Evolutionary conservation across 139 green algal genomes (phyloP), one percentile per base, ranked within the genome.

Genomic region (Pleodorina starrii): DNA sequence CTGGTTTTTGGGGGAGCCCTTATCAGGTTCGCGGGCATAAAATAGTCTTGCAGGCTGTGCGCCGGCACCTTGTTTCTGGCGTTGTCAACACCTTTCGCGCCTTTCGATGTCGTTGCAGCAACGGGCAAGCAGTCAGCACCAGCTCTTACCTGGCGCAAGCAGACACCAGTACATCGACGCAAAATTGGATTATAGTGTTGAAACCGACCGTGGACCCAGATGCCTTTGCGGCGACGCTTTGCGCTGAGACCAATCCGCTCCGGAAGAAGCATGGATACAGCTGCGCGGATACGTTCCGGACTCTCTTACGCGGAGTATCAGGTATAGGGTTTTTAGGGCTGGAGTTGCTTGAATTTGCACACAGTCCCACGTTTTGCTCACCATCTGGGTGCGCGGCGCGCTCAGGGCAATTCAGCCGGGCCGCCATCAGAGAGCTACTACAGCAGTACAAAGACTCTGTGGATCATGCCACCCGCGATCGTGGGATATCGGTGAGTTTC

Each of bases 381-480:
- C n/a, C n/a, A n/a, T n/a, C n/a, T n/a, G n/a, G n/a, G n/a, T n/a
- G n/a, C n/a, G n/a, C n/a, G n/a, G n/a, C 57, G 57, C 57, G 7
- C 0, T 16, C 72, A 92, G 90, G 72, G 32, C 44, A 23, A 14
- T 89, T 92, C 78, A 91, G 51, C 27, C 85, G 69, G 3, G 83
- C 68, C 23, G 71, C 86, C 42, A 35, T 92, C 23, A 44, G 86
- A 17, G 66, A 66, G 0, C 38, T 92, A 23, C 80, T 86, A 63
- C 10, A 36, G 23, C 16, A 6, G 5, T 90, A 87, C 85, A 92
- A 92, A 71, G 48, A 48, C 72, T 60, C n/a, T 29, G 54, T 92
- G 21, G 80, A 91, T 40, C 84, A 84, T 44, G 80, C 48, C 16
- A 59, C 77, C 4, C 75, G 85, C 23, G 85, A 89, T n/a, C 87